Conservation (phyloP, 2,329 filamentous ascomycete species). For the Aaosphaeria pasadenensis region DNA sequence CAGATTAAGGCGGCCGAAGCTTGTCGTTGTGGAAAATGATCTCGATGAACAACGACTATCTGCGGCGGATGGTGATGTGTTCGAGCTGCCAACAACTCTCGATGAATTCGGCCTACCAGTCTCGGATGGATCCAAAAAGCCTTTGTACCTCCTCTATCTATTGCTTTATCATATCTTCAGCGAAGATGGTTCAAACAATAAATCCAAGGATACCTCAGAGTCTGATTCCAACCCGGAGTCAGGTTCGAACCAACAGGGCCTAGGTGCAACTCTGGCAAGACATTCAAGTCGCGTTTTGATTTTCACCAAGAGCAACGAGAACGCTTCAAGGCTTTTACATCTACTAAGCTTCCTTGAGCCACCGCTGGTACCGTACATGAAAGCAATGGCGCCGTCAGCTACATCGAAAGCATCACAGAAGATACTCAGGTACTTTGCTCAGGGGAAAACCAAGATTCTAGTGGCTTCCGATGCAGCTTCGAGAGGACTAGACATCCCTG, state of each 20-base stretch:
- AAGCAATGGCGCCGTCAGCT: slow-evolving; percentile 74
- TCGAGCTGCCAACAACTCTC: slow-evolving; percentile 56
- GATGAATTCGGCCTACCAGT: slow-evolving; percentile 50
- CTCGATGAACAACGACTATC: slow-evolving; percentile 16
- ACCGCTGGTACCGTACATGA: slow-evolving; percentile 55
- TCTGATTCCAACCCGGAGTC: not conserved
- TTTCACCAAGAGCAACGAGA: slow-evolving; percentile 89
- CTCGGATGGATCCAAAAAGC: slow-evolving; percentile 55
- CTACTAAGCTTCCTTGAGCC: slow-evolving; percentile 69
- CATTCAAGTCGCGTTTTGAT: slow-evolving; percentile 58
- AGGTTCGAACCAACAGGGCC: slow-evolving; percentile 5
- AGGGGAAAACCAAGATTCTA: slow-evolving; percentile 65
- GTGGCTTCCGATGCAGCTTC: slow-evolving; percentile 93
- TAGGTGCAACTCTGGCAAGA: slow-evolving; percentile 6
- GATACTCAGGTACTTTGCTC: slow-evolving; percentile 64
- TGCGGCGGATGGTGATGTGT: slow-evolving; percentile 34
- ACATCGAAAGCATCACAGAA: slow-evolving; percentile 68
- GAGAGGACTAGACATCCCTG: slow-evolving; percentile 79
- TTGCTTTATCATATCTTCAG: slow-evolving; percentile 55
- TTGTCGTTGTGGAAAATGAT: slow-evolving; percentile 69
- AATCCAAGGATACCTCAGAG: not conserved
- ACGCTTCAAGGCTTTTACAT: slow-evolving; percentile 79
- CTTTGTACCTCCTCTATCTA: slow-evolving; percentile 79
- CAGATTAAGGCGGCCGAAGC: slow-evolving; percentile 67
- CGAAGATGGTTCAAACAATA: not conserved